phyloP scores from a whole-genome alignment of 176 grass and related monocot species.

The Themeda triandra region DNA sequence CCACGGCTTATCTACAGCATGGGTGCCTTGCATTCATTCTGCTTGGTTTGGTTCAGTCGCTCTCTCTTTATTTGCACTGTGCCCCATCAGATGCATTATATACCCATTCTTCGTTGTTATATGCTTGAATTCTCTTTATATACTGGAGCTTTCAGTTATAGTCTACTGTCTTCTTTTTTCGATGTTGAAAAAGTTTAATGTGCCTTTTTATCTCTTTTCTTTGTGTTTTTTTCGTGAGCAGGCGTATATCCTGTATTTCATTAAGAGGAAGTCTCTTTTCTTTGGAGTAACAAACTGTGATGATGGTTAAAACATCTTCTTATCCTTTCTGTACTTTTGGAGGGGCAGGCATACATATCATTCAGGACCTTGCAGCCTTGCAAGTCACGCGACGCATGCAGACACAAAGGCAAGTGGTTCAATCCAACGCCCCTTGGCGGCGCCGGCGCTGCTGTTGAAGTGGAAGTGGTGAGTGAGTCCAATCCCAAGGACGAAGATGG shows the following conservation, averaged over 20 bases:
- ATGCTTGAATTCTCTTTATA: background rate
- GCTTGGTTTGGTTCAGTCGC: constrained; percentile 11
- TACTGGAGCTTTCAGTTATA: background rate
- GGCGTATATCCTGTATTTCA: too few species aligned
- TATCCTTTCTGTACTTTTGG: background rate
- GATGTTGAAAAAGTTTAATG: background rate
- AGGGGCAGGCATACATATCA: background rate
- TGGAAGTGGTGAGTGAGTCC: background rate
- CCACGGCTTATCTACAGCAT: constrained; percentile 35
- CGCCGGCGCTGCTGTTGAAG: background rate
- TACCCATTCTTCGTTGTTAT: background rate
- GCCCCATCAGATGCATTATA: constrained; percentile 10
- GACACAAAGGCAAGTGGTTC: constrained; percentile 1
- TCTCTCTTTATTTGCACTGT: background rate
- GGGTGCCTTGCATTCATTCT: constrained; percentile 20
- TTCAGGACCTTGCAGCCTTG: background rate
- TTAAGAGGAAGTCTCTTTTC: too few species aligned
- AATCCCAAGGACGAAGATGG: background rate
- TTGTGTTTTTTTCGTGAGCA: too few species aligned
- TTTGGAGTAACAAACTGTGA: background rate
- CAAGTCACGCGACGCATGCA: background rate
- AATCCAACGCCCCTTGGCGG: background rate
- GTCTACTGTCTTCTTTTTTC: background rate
- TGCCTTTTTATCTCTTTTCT: background rate
- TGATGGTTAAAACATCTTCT: background rate